phyloP scores from a whole-genome alignment of 1,284 basidiomycete species.

The Ganoderma sinense region DNA sequence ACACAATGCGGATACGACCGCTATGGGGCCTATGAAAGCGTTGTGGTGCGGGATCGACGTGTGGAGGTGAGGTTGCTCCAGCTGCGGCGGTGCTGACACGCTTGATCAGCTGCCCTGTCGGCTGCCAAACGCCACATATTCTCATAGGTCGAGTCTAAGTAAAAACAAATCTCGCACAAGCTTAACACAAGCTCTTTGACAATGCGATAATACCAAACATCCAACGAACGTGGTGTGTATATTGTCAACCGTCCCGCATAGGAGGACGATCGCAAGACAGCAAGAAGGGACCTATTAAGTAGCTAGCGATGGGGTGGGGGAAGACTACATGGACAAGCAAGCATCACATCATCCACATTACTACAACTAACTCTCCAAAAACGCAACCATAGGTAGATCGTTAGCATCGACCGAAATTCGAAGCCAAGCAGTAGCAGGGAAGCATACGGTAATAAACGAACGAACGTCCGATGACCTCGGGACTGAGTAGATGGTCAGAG shows the following conservation, averaged over 20 bases:
- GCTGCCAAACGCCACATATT: conserved; percentile 10
- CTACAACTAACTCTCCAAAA: neutral
- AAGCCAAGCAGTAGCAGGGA: conserved; percentile 17
- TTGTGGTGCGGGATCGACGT: neutral
- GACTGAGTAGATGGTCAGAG: neutral
- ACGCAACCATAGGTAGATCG: conserved; percentile 17
- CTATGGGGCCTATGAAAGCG: neutral
- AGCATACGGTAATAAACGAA: conserved; percentile 26
- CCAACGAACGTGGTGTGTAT: conserved; percentile 23
- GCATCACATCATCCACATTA: conserved; percentile 13
- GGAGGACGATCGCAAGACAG: neutral
- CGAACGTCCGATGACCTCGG: conserved; percentile 1
- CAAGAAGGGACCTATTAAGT: neutral
- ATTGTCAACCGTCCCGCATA: conserved; percentile 6
- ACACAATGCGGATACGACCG: neutral
- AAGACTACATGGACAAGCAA: conserved; percentile 21
- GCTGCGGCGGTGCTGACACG: neutral
- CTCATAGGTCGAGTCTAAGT: neutral
- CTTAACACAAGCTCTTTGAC: neutral
- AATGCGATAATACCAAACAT: neutral
- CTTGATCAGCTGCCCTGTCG: neutral
- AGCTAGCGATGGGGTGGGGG: conserved; percentile 9
- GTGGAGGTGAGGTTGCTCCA: neutral
- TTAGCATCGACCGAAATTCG: neutral
- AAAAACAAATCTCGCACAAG: neutral